These are phyloP conservation scores for Acer yangbiense DNA, from an alignment of 345 rosid species.

Conservation along the genomic window DNA sequence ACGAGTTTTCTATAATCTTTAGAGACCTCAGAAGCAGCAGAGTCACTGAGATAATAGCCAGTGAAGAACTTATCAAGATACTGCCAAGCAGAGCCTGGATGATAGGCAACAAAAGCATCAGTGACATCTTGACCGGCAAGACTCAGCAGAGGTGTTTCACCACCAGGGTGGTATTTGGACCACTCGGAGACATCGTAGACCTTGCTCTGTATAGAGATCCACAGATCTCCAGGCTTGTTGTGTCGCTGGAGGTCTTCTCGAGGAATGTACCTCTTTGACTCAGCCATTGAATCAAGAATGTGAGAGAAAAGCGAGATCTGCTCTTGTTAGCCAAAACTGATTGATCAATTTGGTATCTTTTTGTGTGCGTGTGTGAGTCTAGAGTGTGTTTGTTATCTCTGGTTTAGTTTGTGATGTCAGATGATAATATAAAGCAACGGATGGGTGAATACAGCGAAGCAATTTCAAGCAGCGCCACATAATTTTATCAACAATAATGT, in stretches of 20 bases:
- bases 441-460: not conserved
- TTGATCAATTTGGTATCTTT: not conserved
- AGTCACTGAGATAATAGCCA: constrained; percentile 47
- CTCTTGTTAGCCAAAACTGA: not conserved
- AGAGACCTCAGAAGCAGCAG: constrained; percentile 46
- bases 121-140: constrained; percentile 60
- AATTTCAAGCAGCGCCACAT: not conserved
- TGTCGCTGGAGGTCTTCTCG: constrained; percentile 39
- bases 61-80: constrained; percentile 52
- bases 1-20: constrained; percentile 47
- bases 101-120: constrained; percentile 57
- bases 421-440: not conserved
- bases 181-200: constrained; percentile 53
- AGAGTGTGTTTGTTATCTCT: no score
- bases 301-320: constrained; percentile 16
- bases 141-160: constrained; percentile 38
- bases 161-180: constrained; percentile 52
- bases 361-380: not conserved
- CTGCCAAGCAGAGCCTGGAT: constrained; percentile 50
- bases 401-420: not conserved
- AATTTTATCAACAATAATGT: not conserved
- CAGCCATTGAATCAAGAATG: constrained; percentile 36
- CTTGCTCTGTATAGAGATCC: constrained; percentile 62
- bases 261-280: constrained; percentile 37
- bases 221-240: constrained; percentile 45